A percentile compares a stretch with the other conserved stretches of the same genome.
These are phyloP conservation scores for Lactarius psammicola DNA, from an alignment of 768 basidiomycete species.

Conservation along the genomic window DNA sequence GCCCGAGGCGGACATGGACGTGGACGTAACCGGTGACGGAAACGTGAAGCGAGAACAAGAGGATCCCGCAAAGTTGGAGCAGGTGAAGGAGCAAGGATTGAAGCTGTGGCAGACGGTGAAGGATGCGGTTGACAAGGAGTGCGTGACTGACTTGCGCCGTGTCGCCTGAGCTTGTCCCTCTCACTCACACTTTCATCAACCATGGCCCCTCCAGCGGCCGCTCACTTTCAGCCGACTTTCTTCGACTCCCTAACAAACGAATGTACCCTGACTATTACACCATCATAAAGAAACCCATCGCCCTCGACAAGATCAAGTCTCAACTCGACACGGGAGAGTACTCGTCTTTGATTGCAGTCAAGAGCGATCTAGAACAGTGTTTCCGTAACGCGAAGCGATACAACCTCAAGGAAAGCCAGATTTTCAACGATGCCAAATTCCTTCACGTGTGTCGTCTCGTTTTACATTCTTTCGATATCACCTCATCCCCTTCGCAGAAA, in stretches of 20 bases:
- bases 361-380: constrained; percentile 70
- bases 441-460: constrained; percentile 56
- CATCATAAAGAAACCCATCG: constrained; percentile 77
- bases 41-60: constrained; percentile 33
- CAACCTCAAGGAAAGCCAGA: constrained; percentile 75
- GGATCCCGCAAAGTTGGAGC: constrained; percentile 32
- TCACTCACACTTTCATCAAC: constrained; percentile 35
- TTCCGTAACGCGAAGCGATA: constrained; percentile 82
- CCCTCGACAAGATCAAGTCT: constrained; percentile 86
- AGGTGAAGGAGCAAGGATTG: constrained; percentile 63
- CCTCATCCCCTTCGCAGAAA: constrained; percentile 41
- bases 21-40: constrained; percentile 36
- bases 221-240: constrained; percentile 60
- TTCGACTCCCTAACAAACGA: constrained; percentile 67
- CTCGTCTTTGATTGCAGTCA: constrained; percentile 61
- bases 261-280: constrained; percentile 85
- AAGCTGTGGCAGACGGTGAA: constrained; percentile 75
- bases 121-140: constrained; percentile 87
- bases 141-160: constrained; percentile 51
- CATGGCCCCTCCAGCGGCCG: constrained; percentile 50
- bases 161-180: constrained; percentile 29
- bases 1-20: constrained; percentile 42
- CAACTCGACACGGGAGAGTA: constrained; percentile 63
- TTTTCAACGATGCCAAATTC: constrained; percentile 80
- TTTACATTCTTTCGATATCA: not conserved